Evolutionary conservation across 2,329 filamentous ascomycete genomes (phyloP), one percentile per base, ranked within the genome.

Genomic region (Talaromyces sp.): DNA sequence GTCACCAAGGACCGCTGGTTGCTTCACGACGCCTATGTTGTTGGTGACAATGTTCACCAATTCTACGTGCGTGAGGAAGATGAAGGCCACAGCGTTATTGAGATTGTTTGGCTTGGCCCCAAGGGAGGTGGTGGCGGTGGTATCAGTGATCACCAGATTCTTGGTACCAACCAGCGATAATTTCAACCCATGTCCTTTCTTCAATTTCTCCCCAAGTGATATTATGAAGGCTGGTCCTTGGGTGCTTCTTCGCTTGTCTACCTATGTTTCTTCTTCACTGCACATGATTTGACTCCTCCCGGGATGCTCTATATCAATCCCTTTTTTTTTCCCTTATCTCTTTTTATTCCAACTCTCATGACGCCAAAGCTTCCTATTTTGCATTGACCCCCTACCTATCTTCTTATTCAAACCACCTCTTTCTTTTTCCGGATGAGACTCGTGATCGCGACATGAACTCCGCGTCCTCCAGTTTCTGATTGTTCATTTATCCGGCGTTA

Each of bases 21-120:
- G 58, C 57, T 76, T 45, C 62, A 63, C 27, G 72, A 76, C 19
- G 65, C 73, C 10, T 68, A 65, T 22, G 64, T 75, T 8, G 66
- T 75, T 49, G 74, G 73, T 24, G 69, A 75, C 39, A 75, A 75
- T 49, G 73, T 76, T 11, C 73, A 76, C 58, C 74, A 76, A 50
- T 70, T 71, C 57, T 76, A 76, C 54, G 64, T 69, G 33, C 69
- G 71, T 36, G 71, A 75, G 55, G 70, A 72, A 55, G 66, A 69
- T 52, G 68, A 73, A 39, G 68, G 66, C 51, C 73, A 74, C 64
- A 75, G 72, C 49, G 62, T 75, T 33, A 75, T 76, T 52, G 74
- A 76, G 55, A 66, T 76, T 19, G 73, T 76, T 32, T 76, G 74
- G 74, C 69, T 76, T 47, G 71, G 71, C 33, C 69, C 72, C 49